phyloP scores from a whole-genome alignment of 2,329 filamentous ascomycete genomes.

The Alternaria consortialis region DNA sequence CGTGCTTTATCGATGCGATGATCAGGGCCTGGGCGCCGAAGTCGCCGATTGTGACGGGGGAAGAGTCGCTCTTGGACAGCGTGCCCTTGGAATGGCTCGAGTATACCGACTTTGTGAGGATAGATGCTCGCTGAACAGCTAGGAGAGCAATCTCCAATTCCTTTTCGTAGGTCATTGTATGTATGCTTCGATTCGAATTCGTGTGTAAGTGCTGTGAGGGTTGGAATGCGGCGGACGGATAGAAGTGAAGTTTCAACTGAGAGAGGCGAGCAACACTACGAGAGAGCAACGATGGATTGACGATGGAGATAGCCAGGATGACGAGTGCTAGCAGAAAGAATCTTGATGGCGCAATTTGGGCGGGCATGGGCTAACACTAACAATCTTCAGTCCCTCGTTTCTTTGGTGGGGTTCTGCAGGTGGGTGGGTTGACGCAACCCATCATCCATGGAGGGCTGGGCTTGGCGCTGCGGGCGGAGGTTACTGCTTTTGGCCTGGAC shows the following conservation, averaged over 20 bases:
- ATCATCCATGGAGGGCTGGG: not conserved
- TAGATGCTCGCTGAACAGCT: conserved; percentile 82
- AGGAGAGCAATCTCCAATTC: conserved; percentile 87
- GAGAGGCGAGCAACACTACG: conserved; percentile 40
- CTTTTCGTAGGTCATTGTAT: conserved; percentile 67
- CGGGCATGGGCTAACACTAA: conserved; percentile 35
- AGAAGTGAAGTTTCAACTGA: conserved; percentile 44
- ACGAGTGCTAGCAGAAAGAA: conserved; percentile 43
- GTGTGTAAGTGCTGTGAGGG: conserved; percentile 18
- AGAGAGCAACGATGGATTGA: conserved; percentile 39
- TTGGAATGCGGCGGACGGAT: conserved; percentile 35
- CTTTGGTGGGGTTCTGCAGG: conserved; percentile 25
- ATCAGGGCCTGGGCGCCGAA: conserved; percentile 98
- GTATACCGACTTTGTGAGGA: conserved; percentile 80
- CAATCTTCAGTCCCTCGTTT: conserved; percentile 25
- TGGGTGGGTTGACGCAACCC: conserved; percentile 21
- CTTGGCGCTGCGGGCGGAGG: conserved; percentile 31
- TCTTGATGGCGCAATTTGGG: conserved; percentile 36
- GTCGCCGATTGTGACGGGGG: conserved; percentile 96
- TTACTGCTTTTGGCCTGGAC: conserved; percentile 26
- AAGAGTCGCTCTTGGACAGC: conserved; percentile 92
- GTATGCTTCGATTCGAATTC: conserved; percentile 23
- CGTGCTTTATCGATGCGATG: conserved; percentile 85
- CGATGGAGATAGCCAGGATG: conserved; percentile 46
- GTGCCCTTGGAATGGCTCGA: conserved; percentile 94